Evolutionary conservation across 306 rosid genomes (phyloP), one percentile per base, ranked within the genome.

Genomic region (Dalbergia oliveri): DNA sequence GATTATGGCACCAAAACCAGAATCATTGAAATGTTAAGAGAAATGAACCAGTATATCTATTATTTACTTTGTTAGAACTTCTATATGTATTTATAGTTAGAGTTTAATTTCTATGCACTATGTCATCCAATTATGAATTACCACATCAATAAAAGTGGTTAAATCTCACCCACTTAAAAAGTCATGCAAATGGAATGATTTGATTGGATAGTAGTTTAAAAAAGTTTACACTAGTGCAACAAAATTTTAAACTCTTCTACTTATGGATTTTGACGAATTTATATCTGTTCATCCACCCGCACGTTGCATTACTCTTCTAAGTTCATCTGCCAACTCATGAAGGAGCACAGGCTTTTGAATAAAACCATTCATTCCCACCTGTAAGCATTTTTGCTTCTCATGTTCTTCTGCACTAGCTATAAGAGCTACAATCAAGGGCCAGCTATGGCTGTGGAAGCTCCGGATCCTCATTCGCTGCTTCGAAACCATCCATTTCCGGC

Each of bases 401-500:
- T 86, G 66, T 31, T 90, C 94, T 85, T 88, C 97, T 2, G 88
- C 95, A 62, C 86, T 90, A 12, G 93, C 88, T 26, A 91, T 86
- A 2, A 94, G 73, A 65, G 95, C 98, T 21, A 94, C 78, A 50
- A 91, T 88, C 81, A 89, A 83, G 2, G 98, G 98, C 97, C 92
- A 84, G 37, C 47, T 88, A 39, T 47, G 79, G 87, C 85, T 83
- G 44, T 77, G 69, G 73, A 85, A 85, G 75, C 90, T 94, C 67
- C 94, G 43, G 66, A 94, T 86, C 79, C 95, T 86, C 70, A 60
- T 66, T 66, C 1, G 94, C 91, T 49, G 90, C 92, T 69, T 93
- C 94, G 14, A 87, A 93, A 12, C 98, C 97, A 69, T 94, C 97
- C 86, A 91, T 86, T 79, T 89, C 92, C n/a, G 91, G 97, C 95